These are phyloP conservation scores for Starmerella vaccinii DNA, from an alignment of 805 yeast species.

Conservation along the genomic window DNA sequence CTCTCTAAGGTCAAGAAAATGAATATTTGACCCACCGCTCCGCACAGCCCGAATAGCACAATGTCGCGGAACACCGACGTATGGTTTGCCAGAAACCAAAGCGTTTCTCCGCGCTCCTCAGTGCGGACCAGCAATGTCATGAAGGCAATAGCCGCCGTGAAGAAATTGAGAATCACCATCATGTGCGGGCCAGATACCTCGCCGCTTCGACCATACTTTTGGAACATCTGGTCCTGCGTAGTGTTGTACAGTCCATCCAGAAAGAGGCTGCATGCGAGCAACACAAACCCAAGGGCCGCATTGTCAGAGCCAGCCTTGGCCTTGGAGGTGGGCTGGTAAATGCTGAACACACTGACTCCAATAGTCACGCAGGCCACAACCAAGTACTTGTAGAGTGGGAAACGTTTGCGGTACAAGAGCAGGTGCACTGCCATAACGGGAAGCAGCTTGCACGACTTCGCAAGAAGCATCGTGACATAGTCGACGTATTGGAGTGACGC, in stretches of 20 bases:
- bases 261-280: constrained; percentile 53
- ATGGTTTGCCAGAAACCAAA: constrained; percentile 40
- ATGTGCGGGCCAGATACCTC: constrained; percentile 71
- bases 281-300: constrained; percentile 45
- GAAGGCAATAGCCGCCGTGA: constrained; percentile 35
- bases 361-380: constrained; percentile 70
- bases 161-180: constrained; percentile 60
- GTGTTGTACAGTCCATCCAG: constrained; percentile 90
- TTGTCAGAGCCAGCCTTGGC: constrained; percentile 30
- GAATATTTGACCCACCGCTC: constrained; percentile 90
- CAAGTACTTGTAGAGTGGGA: constrained; percentile 63
- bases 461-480: constrained; percentile 70
- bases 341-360: constrained; percentile 77
- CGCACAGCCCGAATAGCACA: constrained; percentile 58
- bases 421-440: constrained; percentile 89
- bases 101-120: constrained; percentile 42
- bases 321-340: constrained; percentile 28
- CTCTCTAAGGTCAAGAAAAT: constrained; percentile 73
- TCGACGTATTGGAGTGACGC: constrained; percentile 72
- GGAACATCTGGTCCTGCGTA: constrained; percentile 78
- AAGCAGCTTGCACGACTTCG: constrained; percentile 85
- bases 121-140: constrained; percentile 36
- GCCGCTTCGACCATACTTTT: constrained; percentile 30
- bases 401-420: constrained; percentile 54
- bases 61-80: constrained; percentile 53